Evolutionary conservation across 768 basidiomycete species (phyloP).

Genomic region (Russula foetens): DNA sequence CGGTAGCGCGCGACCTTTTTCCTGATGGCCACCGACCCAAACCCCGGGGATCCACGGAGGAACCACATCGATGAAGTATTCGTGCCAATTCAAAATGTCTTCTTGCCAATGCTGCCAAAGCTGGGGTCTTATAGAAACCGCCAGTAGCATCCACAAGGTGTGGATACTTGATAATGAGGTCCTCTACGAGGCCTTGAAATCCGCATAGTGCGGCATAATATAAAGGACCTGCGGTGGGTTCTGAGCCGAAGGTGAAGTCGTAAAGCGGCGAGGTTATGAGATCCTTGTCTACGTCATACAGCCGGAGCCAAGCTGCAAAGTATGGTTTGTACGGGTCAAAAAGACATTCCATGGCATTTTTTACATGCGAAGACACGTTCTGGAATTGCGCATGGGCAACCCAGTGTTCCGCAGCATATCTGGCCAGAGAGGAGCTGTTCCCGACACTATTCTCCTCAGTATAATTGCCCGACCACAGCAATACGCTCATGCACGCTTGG

Average conservation of each 20-base stretch:
- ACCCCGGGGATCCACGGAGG: too few relatives aligned
- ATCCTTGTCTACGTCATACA: not conserved
- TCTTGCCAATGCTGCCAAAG: not conserved
- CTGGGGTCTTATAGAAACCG: not conserved
- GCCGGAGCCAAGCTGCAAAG: not conserved
- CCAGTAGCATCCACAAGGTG: not conserved
- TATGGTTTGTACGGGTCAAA: not conserved
- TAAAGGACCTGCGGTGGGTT: not conserved
- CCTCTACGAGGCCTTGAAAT: not conserved
- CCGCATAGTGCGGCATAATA: not conserved
- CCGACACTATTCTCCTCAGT: too few relatives aligned
- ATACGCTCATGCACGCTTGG: not conserved
- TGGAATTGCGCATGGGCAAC: not conserved
- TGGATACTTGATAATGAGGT: not conserved
- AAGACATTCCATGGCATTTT: not conserved
- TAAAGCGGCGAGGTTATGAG: not conserved
- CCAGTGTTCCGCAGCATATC: not conserved
- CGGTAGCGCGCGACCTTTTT: too few relatives aligned
- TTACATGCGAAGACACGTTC: not conserved
- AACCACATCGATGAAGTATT: too few relatives aligned
- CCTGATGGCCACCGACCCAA: too few relatives aligned
- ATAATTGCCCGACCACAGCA: not conserved
- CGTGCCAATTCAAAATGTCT: not conserved
- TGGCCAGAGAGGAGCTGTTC: not conserved
- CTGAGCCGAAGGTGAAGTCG: rapidly evolving